A percentile compares a stretch with the other conserved stretches of the same genome.
Evolutionary conservation across 148 eudicot genomes (phyloP).

Genomic region (Nyssa sinensis): DNA sequence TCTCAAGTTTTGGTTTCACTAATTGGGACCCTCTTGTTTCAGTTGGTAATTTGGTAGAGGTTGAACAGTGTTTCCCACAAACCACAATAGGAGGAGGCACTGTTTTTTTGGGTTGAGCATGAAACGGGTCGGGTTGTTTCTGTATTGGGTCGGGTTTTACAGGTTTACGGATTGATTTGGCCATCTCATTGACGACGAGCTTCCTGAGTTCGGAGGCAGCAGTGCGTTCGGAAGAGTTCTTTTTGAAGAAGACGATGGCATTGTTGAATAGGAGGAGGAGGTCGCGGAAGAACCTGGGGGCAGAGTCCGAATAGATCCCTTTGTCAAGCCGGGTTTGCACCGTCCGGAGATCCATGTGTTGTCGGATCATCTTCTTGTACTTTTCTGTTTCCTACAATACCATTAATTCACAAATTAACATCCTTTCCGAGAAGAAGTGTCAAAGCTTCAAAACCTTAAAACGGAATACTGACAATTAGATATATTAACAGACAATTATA

Average conservation of each 20-base stretch:
- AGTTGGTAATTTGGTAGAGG: slow-evolving; percentile 21
- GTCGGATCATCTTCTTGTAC: slow-evolving; percentile 37
- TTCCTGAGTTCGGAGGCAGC: slow-evolving; percentile 42
- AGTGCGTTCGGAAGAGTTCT: slow-evolving; percentile 38
- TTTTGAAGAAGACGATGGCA: slow-evolving; percentile 42
- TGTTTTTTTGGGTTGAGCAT: slow-evolving; percentile 15
- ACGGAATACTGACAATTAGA: too few relatives aligned
- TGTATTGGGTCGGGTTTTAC: slow-evolving; percentile 22
- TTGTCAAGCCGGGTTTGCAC: slow-evolving; percentile 35
- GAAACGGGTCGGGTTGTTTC: slow-evolving; percentile 23
- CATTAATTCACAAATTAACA: too few relatives aligned
- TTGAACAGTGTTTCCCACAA: slow-evolving; percentile 27
- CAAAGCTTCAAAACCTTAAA: too few relatives aligned
- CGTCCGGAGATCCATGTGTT: slow-evolving; percentile 49
- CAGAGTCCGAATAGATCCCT: slow-evolving; percentile 37
- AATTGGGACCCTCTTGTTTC: slow-evolving; percentile 6
- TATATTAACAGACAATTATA: too few relatives aligned
- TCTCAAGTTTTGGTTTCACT: slow-evolving; percentile 11
- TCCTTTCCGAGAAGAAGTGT: too few relatives aligned
- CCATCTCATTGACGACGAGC: slow-evolving; percentile 29
- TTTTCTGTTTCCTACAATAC: slow-evolving; percentile 41
- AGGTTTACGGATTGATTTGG: slow-evolving; percentile 15
- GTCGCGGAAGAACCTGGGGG: slow-evolving; percentile 46
- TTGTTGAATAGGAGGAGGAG: slow-evolving; percentile 50
- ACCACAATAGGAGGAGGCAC: slow-evolving; percentile 39